Evolutionary conservation across 371 early-diverging fungal genomes (phyloP).

Genomic region (Zopfochytrium polystomum): DNA sequence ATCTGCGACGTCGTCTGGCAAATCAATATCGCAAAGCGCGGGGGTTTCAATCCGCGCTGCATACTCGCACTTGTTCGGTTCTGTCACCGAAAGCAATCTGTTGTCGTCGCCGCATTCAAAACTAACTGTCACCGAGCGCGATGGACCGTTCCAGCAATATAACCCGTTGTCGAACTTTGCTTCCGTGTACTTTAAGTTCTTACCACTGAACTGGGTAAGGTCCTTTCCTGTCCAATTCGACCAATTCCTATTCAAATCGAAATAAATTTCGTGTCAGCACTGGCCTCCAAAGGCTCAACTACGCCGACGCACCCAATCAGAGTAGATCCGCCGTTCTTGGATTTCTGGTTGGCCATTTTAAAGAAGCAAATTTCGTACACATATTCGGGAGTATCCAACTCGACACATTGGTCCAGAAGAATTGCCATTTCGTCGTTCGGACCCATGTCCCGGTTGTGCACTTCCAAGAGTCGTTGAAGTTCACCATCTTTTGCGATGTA

Average conservation of each 20-base stretch:
- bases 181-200: constrained; percentile 40
- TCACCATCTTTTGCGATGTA: constrained; percentile 9
- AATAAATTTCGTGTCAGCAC: background rate
- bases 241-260: constrained; percentile 21
- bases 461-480: constrained; percentile 16
- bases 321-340: constrained; percentile 51
- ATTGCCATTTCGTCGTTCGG: constrained; percentile 31
- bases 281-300: too few relatives aligned
- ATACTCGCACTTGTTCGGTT: constrained; percentile 94
- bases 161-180: constrained; percentile 71
- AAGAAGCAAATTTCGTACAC: constrained; percentile 77
- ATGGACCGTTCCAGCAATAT: constrained; percentile 93
- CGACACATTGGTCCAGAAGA: constrained; percentile 66
- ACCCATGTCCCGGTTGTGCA: constrained; percentile 28
- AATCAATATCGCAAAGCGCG: constrained; percentile 63
- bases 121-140: constrained; percentile 56
- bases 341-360: constrained; percentile 71
- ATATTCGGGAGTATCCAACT: constrained; percentile 64
- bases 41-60: constrained; percentile 66
- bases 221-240: constrained; percentile 31
- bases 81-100: constrained; percentile 66
- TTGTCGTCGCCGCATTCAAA: constrained; percentile 70
- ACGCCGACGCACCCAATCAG: constrained; percentile 66
- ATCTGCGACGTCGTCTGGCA: too few relatives aligned
- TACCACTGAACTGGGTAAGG: constrained; percentile 10